phyloP scores from a whole-genome alignment of 768 basidiomycete genomes.

The Russula ochroleuca region DNA sequence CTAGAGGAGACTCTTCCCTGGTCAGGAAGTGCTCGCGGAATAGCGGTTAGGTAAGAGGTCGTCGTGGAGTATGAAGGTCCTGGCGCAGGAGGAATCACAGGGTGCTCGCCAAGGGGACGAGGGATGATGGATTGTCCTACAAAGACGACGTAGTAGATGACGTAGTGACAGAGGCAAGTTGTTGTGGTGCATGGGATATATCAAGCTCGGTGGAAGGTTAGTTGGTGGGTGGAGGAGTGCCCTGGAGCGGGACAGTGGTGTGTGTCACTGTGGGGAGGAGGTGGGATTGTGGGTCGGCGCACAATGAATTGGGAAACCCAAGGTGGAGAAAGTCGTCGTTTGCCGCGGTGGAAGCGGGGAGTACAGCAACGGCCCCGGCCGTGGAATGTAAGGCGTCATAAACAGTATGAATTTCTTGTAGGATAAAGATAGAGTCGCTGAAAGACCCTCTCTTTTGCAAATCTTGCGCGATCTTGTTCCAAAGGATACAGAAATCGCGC shows the following conservation, averaged over 20 bases:
- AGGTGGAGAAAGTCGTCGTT: not conserved
- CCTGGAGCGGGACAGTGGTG: too few species aligned
- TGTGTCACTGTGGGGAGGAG: too few species aligned
- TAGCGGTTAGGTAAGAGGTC: not conserved
- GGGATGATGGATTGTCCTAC: too few species aligned
- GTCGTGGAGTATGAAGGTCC: not conserved
- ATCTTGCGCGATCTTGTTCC: not conserved
- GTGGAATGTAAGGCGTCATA: not conserved
- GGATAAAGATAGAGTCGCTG: not conserved
- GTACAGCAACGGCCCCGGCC: not conserved
- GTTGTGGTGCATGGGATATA: too few species aligned
- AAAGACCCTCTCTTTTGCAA: not conserved
- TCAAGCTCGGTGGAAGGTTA: too few species aligned
- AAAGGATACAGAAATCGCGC: not conserved
- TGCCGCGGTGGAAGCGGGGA: not conserved
- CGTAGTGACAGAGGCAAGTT: too few species aligned
- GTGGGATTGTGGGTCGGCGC: not conserved
- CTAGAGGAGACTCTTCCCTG: not conserved
- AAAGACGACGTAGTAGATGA: too few species aligned
- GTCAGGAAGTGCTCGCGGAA: not conserved
- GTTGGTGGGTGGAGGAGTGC: too few species aligned
- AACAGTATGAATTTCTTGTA: not conserved
- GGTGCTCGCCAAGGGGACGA: too few species aligned
- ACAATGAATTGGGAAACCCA: not conserved
- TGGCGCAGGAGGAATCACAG: not conserved